Evolutionary conservation across 768 basidiomycete genomes (phyloP), one percentile per base, ranked within the genome.

Genomic region (Pleurotus eryngii): DNA sequence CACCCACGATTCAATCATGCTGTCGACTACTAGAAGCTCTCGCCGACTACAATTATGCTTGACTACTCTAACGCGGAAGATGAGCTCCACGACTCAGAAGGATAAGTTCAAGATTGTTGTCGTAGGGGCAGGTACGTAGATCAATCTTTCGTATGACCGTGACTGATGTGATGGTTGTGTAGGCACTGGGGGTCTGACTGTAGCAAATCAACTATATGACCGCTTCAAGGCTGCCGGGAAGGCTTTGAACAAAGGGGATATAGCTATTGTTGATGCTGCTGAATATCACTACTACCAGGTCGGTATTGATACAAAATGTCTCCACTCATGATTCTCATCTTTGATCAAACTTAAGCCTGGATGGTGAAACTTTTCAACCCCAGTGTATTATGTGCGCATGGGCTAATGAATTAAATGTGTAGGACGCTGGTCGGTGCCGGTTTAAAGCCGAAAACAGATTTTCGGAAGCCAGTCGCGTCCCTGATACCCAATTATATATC

Each of bases 341-440:
- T 40, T 26, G 15, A 35, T 35, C 30, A 35, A 35, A 8, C 49
- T 30, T 57, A 95, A 95, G 84, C 96, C 96, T 18, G 96, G 95
- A 73, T 98, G 95, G 92, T 92, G 70, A 65, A 76, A 63, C 9
- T 14, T 45, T 59, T 47, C 27, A 24, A 27, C 4, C n/a, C 15
- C 43, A 27, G 14, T 12, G 22, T n/a, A 49, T 3, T 11, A 26
- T 38, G 20, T 37, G 43, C 30, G 48, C 9, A 24, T 6, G 46
- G 49, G 35, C 30, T 55, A 46, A 48, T 49, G 42, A 39, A 46
- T 46, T 46, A 17, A 61, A 42, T 57, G 59, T 54, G 46, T 58
- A 92, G 92, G 94, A 96, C 95, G 1, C 82, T 97, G 42, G 95
- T 94, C 39, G 95, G 93, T 12, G 77, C 92, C n/a, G 96, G 95